Conservation (phyloP, 495 filamentous ascomycete species). For the Tuber calosporum region DNA sequence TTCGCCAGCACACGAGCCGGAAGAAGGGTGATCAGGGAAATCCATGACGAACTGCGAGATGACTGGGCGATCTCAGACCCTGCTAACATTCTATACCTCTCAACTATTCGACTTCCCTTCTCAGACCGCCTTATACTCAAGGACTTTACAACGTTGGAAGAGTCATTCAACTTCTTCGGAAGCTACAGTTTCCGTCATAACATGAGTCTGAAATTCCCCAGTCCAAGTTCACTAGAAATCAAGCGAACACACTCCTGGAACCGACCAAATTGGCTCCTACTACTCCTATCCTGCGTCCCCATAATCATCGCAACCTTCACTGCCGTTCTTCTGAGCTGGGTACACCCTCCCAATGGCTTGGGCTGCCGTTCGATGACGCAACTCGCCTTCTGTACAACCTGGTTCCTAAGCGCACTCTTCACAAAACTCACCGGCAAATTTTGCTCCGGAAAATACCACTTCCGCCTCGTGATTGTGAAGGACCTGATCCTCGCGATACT, state of each 20-base stretch:
- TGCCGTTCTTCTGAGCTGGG: not conserved
- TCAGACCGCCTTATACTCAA: not conserved
- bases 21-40: not conserved
- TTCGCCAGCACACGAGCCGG: constrained; percentile 1
- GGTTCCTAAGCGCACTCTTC: not conserved
- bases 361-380: constrained; percentile 8
- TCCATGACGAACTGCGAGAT: not conserved
- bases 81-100: not conserved
- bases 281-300: not conserved
- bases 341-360: not conserved
- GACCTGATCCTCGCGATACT: constrained; percentile 1
- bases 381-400: not conserved
- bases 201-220: not conserved
- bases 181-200: not conserved
- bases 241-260: not conserved
- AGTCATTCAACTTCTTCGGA: not conserved
- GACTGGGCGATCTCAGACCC: not conserved
- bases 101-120: not conserved
- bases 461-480: not conserved
- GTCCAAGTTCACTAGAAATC: not conserved
- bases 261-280: not conserved
- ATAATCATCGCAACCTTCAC: not conserved
- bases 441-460: constrained; percentile 10
- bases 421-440: not conserved
- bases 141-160: not conserved